A percentile compares a stretch with the other conserved stretches of the same genome.
Conservation (phyloP, 1,139 yeast species). For the Zygoascus sp. region DNA sequence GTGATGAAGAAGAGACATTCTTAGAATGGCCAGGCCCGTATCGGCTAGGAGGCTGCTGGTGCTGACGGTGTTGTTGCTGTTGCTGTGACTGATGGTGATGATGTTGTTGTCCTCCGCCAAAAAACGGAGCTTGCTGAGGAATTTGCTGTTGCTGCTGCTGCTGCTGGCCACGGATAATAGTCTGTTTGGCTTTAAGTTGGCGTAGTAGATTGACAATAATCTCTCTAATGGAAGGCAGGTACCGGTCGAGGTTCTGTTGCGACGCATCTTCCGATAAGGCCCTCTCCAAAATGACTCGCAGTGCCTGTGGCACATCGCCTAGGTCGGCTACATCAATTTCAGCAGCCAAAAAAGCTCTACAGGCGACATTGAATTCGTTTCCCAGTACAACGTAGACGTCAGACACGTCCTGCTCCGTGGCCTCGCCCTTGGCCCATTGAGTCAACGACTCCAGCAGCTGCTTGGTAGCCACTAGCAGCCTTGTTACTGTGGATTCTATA, state of each 20-base stretch:
- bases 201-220: constrained; percentile 79
- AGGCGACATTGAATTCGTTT: constrained; percentile 85
- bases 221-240: constrained; percentile 79
- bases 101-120: no score
- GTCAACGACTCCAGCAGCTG: constrained; percentile 79
- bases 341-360: constrained; percentile 63
- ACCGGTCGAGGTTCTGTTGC: constrained; percentile 73
- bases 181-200: constrained; percentile 75
- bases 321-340: constrained; percentile 66
- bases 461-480: constrained; percentile 82
- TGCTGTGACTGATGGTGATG: constrained; percentile 8
- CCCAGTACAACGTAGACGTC: constrained; percentile 91
- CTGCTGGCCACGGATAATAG: constrained; percentile 12
- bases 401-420: constrained; percentile 79
- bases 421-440: constrained; percentile 82
- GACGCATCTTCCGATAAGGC: constrained; percentile 86
- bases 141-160: constrained; percentile 13
- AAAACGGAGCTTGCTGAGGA: not conserved
- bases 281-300: constrained; percentile 74
- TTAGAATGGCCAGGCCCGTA: not conserved
- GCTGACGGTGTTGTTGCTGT: constrained; percentile 11
- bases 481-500: constrained; percentile 77
- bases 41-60: not conserved
- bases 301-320: constrained; percentile 70
- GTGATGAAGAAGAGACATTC: not conserved